Percentiles rank a stretch among this genome's conserved stretches.
phyloP scores from a whole-genome alignment of 305 asterid genomes.

The Plantago coronopus region DNA sequence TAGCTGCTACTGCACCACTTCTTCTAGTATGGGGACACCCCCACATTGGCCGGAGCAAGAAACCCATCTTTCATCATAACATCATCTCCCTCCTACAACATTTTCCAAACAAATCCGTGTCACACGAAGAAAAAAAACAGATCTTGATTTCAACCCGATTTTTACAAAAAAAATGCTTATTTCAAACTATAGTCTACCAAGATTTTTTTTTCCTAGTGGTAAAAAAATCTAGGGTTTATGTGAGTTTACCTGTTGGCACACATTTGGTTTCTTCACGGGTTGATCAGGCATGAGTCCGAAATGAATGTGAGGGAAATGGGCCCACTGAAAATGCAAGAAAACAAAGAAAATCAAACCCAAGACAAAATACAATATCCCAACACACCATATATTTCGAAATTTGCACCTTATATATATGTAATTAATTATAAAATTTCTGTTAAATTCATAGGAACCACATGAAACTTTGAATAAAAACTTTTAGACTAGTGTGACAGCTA shows the following conservation, averaged over 20 bases:
- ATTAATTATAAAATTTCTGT: no score
- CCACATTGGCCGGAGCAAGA: constrained; percentile 78
- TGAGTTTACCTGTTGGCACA: constrained; percentile 76
- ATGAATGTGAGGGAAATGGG: constrained; percentile 99
- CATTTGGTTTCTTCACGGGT: constrained; percentile 96
- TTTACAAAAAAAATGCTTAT: background rate
- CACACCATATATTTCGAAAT: background rate
- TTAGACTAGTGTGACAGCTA: background rate
- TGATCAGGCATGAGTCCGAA: constrained; percentile 99
- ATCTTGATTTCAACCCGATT: background rate
- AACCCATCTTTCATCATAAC: constrained; percentile 88
- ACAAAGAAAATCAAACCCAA: constrained; percentile 24
- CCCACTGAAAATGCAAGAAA: constrained; percentile 61
- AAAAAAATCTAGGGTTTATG: constrained; percentile 30
- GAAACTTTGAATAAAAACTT: no score
- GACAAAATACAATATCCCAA: background rate
- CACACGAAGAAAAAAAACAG: background rate
- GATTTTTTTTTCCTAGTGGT: background rate
- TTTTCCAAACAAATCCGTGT: background rate
- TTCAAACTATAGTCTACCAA: no score
- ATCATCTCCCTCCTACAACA: constrained; percentile 74
- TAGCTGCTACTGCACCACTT: constrained; percentile 18
- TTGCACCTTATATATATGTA: background rate
- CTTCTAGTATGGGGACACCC: constrained; percentile 73
- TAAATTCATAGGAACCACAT: background rate